A percentile compares a stretch with the other conserved stretches of the same genome.
These are phyloP conservation scores for Acanthamoeba triangularis DNA, from an alignment of 208 protist genomes.

Conservation along the genomic window DNA sequence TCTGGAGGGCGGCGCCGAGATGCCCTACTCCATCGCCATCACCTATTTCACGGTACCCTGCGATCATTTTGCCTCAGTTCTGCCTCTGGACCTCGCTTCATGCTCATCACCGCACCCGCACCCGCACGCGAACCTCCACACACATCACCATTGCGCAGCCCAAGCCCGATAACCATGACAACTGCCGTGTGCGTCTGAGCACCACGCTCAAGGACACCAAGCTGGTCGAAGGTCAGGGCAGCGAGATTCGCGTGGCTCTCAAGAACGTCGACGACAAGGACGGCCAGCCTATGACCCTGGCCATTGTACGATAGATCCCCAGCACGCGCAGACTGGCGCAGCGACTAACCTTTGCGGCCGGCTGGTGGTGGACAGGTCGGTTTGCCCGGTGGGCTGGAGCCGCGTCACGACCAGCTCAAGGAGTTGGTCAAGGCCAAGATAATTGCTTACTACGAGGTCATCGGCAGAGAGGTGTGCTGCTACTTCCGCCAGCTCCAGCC, in stretches of 20 bases:
- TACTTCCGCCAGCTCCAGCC: constrained; percentile 59
- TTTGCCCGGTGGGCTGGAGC: constrained; percentile 72
- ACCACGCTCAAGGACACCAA: constrained; percentile 57
- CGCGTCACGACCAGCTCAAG: constrained; percentile 70
- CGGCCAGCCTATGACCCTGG: constrained; percentile 42
- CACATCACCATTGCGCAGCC: not conserved
- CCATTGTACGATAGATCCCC: not conserved
- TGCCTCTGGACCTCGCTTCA: not conserved
- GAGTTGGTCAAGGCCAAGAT: constrained; percentile 57
- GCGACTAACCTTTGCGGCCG: no score
- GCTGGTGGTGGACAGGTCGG: not conserved
- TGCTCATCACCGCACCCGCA: not conserved
- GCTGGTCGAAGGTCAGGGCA: constrained; percentile 61
- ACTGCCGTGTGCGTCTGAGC: constrained; percentile 10
- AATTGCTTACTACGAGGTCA: constrained; percentile 59
- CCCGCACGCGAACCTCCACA: no score
- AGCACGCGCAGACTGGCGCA: not conserved
- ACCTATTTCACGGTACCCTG: constrained; percentile 24
- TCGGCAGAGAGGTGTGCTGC: constrained; percentile 60
- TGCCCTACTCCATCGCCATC: constrained; percentile 48
- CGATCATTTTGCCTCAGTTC: not conserved
- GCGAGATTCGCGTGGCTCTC: constrained; percentile 51
- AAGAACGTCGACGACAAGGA: constrained; percentile 38
- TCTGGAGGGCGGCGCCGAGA: not conserved
- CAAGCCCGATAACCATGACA: not conserved